Evolutionary conservation across 2,329 filamentous ascomycete species (phyloP).

Genomic region (Emergomyces africanus): DNA sequence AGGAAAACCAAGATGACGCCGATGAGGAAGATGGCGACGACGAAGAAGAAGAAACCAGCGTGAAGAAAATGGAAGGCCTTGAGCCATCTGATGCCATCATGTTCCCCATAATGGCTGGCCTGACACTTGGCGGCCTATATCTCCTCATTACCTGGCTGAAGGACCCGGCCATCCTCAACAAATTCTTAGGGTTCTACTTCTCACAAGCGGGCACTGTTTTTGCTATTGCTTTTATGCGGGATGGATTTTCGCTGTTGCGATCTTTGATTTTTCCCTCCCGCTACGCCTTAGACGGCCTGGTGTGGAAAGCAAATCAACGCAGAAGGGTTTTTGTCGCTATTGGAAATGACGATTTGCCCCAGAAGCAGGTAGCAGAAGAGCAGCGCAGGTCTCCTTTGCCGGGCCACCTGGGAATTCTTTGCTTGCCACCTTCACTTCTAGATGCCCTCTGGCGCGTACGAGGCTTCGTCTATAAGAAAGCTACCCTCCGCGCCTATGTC

Average conservation of each 20-base stretch:
- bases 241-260: conserved; percentile 50
- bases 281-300: conserved; percentile 42
- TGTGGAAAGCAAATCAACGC: conserved; percentile 35
- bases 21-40: conserved; percentile 41
- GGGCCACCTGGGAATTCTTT: conserved; percentile 35
- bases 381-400: conserved; percentile 38
- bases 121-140: conserved; percentile 63
- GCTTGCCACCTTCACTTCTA: conserved; percentile 27
- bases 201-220: conserved; percentile 67
- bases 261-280: conserved; percentile 61
- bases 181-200: conserved; percentile 73
- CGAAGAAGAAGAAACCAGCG: conserved; percentile 40
- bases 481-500: conserved; percentile 40
- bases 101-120: conserved; percentile 66
- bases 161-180: conserved; percentile 69
- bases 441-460: conserved; percentile 38
- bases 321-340: conserved; percentile 18
- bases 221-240: conserved; percentile 59
- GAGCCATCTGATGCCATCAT: conserved; percentile 68
- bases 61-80: conserved; percentile 53
- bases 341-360: conserved; percentile 5
- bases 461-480: conserved; percentile 37
- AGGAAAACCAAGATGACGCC: conserved; percentile 13
- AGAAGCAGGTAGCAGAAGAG: conserved; percentile 10
- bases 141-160: conserved; percentile 80